Evolutionary conservation across 2,329 filamentous ascomycete species (phyloP), one percentile per base, ranked within the genome.

Genomic region (Talaromyces sp.): DNA sequence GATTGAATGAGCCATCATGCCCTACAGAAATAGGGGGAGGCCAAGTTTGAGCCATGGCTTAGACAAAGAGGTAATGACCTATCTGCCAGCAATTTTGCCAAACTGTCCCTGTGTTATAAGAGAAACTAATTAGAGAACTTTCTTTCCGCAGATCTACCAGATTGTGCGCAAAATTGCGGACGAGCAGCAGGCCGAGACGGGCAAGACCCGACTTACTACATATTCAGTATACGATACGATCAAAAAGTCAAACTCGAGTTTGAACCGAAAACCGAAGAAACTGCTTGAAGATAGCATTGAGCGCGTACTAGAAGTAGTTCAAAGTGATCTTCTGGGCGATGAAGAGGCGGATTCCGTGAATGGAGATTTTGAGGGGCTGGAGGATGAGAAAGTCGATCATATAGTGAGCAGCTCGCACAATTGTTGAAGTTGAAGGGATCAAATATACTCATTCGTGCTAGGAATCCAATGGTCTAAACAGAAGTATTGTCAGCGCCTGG

Each of bases 281-380:
- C 79, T 88, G 0, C 76, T 97, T 1, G 89, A 96, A 70, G 89
- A 94, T 62, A 88, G 89, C 36, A 90, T 97, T 62, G 91, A 96
- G 61, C 81, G 90, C 7, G 90, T 92, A 0, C 76, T 97, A 15
- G 83, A 86, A 7, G 84, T 91, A 17, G 78, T 93, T 5, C 87
- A 86, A 57, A 77, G 80, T 63, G 84, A 89, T 63, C 82, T 86
- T 60, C 72, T 78, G 13, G 81, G 78, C 48, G 81, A 82, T 22
- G 82, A 81, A 53, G 78, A 80, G 53, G 74, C 73, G 48, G 79
- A 80, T 56, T 77, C 75, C 4, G 63, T 81, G 55, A 76, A 79
- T 52, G 78, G 78, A 5, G 77, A 80, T 60, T 80, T 81, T 64
- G 78, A 80, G 31, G 78, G 76, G 6, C 67, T 81, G 46, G 77